Percentiles rank a stretch among this genome's conserved stretches.
phyloP scores from a whole-genome alignment of 257 asterid species.

The Forsythia viridissima region DNA sequence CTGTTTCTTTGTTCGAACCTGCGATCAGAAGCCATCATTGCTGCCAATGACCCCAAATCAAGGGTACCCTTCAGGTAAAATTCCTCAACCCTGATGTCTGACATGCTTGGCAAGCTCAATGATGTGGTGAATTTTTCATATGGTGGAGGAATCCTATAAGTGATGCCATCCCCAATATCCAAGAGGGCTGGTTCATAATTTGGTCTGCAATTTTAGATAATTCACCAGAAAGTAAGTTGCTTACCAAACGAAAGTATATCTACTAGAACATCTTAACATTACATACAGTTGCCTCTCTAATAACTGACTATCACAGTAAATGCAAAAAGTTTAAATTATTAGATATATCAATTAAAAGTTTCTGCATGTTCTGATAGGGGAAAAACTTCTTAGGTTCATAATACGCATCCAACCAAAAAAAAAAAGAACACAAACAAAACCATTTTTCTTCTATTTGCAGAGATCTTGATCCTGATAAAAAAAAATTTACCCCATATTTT shows the following conservation, averaged over 20 bases:
- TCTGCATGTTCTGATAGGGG: not conserved
- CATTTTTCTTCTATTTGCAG: not conserved
- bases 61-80: conserved; percentile 95
- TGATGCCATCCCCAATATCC: conserved; percentile 91
- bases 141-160: conserved; percentile 88
- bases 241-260: conserved; percentile 16
- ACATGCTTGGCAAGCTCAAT: conserved; percentile 69
- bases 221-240: conserved; percentile 21
- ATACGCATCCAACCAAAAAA: conserved; percentile 11
- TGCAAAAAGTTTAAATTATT: not conserved
- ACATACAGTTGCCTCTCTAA: conserved; percentile 12
- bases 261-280: conserved; percentile 14
- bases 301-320: not conserved
- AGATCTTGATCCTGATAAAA: conserved; percentile 12
- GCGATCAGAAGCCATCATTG: conserved; percentile 88
- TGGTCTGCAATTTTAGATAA: conserved; percentile 51
- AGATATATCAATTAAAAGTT: not conserved
- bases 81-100: conserved; percentile 87
- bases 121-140: conserved; percentile 75
- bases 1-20: conserved; percentile 56
- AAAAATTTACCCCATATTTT: not conserved
- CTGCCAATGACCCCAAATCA: conserved; percentile 90
- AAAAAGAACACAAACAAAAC: not conserved
- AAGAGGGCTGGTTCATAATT: conserved; percentile 79
- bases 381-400: conserved; percentile 8